Base-by-base conservation (phyloP, 306 rosid genomes). In the Dalbergia cochinchinensis region DNA sequence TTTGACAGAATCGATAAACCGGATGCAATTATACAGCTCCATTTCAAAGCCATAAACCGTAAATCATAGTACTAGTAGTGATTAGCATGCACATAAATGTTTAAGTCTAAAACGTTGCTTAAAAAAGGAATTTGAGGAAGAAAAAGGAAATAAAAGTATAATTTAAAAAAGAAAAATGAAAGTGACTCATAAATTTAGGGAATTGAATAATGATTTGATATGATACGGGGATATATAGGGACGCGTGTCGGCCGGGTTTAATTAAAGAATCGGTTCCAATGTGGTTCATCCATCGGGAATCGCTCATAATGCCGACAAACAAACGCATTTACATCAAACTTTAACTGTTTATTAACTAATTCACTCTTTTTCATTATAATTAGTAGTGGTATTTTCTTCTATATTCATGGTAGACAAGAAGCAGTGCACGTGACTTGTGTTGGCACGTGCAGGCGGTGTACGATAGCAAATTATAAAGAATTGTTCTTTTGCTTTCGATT, bases 171-270 rank as follows among this genome's bases (percentile, higher is more conserved):
- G 19, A 35, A 20, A 45, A 54, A 6, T 22, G 51, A 73, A 14
- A 41, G 53, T 4, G 72, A 42, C 35, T 41, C 39, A 31, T 58
- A 45, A 78, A 69, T 59, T 57, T 18, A 58, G 41, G 67, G 78
- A 58, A 57, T 39, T 37, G 66, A 39, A 35, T 9, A 54, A 16
- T 54, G 60, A 57, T 57, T 18, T 73, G 39, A 14, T 12, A 69
- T n/a, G 60, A 54, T n/a, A 54, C 12, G 60, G 26, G 60, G 60
- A 54, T 54, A n/a, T 54, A 33, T 82, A 6, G 84, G 73, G 77
- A 79, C 65, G 71, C 83, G 89, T 78, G 92, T 86, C 77, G 84
- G 85, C 72, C 76, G 84, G 82, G 85, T 63, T 65, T 80, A 18
- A 63, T 18, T 71, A 48, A 26, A 54, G 20, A 54, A 19, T 47